These are phyloP conservation scores for Eucalyptus regnans DNA, from an alignment of 345 rosid genomes.

Conservation along the genomic window DNA sequence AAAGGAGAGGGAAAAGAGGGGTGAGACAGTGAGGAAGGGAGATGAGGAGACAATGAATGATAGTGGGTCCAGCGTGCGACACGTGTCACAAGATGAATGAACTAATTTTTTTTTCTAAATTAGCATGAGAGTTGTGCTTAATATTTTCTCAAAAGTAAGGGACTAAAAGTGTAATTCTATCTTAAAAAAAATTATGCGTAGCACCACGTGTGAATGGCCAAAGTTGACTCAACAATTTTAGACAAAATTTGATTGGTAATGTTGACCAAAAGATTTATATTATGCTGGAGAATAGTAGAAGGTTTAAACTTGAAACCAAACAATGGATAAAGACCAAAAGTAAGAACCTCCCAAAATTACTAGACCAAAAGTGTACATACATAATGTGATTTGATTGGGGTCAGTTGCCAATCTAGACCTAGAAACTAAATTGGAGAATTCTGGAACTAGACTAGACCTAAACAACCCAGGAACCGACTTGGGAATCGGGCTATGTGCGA, in stretches of 20 bases:
- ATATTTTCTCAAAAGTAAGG: background rate
- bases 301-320: background rate
- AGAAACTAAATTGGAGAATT: background rate
- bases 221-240: background rate
- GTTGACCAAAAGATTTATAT: background rate
- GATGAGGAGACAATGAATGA: too few species aligned
- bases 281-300: background rate
- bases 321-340: background rate
- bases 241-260: background rate
- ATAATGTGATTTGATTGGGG: background rate
- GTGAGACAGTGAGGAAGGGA: too few species aligned
- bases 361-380: background rate
- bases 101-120: too few species aligned
- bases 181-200: rapidly evolving
- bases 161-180: rapidly evolving
- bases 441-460: background rate
- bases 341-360: background rate
- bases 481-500: rapidly evolving
- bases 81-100: too few species aligned
- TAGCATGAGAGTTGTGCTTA: rapidly evolving
- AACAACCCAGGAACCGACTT: background rate
- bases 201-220: background rate
- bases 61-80: rapidly evolving
- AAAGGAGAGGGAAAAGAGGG: too few species aligned
- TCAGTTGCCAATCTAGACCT: too few species aligned